phyloP scores from a whole-genome alignment of 139 green algal species.

The Spirogloea muscicola region DNA sequence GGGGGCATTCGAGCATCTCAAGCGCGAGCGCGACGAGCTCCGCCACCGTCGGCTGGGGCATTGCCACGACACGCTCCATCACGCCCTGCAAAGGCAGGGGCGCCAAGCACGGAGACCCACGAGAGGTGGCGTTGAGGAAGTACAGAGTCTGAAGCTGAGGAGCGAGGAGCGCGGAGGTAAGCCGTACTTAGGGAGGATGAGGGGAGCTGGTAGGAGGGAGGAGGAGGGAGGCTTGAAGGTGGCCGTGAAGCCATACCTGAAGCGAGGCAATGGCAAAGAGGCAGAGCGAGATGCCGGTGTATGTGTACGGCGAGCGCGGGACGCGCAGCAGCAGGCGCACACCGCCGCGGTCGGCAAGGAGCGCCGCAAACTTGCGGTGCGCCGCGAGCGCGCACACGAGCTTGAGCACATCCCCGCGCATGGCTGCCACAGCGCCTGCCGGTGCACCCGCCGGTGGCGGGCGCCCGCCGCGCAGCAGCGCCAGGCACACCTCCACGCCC shows the following conservation, averaged over 20 bases:
- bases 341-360: slow-evolving; percentile 62
- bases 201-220: too few species aligned
- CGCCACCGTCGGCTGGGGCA: slow-evolving; percentile 6
- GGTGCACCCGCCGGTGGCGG: background rate
- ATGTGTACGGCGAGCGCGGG: slow-evolving; percentile 49
- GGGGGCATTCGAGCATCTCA: slow-evolving; percentile 49
- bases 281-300: slow-evolving; percentile 44
- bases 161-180: too few species aligned
- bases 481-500: slow-evolving; percentile 38
- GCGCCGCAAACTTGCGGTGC: slow-evolving; percentile 60
- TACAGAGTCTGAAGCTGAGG: too few species aligned
- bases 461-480: background rate
- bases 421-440: background rate
- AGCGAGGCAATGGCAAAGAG: slow-evolving; percentile 48
- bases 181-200: too few species aligned
- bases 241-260: slow-evolving; percentile 29
- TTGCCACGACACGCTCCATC: slow-evolving; percentile 63
- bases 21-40: slow-evolving; percentile 48
- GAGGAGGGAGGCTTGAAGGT: too few species aligned
- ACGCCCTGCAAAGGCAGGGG: slow-evolving; percentile 38
- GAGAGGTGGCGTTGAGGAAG: background rate
- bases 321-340: slow-evolving; percentile 60
- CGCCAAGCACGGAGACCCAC: background rate
- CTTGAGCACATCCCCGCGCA: slow-evolving; percentile 52
- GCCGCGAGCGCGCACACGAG: slow-evolving; percentile 60